Evolutionary conservation across 345 rosid genomes (phyloP), one percentile per base, ranked within the genome.

Genomic region (Boechera retrofracta): DNA sequence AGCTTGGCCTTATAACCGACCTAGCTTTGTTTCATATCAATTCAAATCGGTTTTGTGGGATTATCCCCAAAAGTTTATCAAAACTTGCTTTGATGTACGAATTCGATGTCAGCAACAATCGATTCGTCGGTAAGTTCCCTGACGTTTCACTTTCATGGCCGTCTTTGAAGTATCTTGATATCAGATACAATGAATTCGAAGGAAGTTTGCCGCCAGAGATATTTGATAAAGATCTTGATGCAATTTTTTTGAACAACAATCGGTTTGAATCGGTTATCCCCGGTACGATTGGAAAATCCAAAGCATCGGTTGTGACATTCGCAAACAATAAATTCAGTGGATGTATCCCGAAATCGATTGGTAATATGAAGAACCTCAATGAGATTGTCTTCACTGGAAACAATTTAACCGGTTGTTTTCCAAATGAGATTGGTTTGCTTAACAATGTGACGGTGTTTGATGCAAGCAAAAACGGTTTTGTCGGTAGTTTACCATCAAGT

Each of bases 1-100:
- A 90, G 74, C 55, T 90, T 5, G 89, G 91, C 33, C 65, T 87
- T 53, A 16, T 91, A n/a, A 72, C 83, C 0, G 97, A 91, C n/a
- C 47, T 85, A 32, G 92, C 94, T 6, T 69, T 91, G 42, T 80
- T 91, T 49, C 97, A 91, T 70, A 54, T 91, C n/a, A 89, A 89
- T n/a, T 81, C 88, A 1, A 89, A 91, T 29, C 76, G 97, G 16
- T 89, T 91, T 39, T 87, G 94, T 67, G 94, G 97, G n/a, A 67
- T 87, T 11, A 61, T 91, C 24, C 97, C 94, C 0, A 76, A 69
- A 16, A 87, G 86, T 59, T 65, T 91, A 4, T 67, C 82, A 0
- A 86, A 77, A 51, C 83, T 91, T 6, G 72, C 11, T 0, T 75
- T 84, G 63, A 86, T 91, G 73, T 65, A 76, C 11, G 97, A 91